Evolutionary conservation across 352 stramenopile species (phyloP), one percentile per base, ranked within the genome.

Genomic region (Phytophthora rubi): DNA sequence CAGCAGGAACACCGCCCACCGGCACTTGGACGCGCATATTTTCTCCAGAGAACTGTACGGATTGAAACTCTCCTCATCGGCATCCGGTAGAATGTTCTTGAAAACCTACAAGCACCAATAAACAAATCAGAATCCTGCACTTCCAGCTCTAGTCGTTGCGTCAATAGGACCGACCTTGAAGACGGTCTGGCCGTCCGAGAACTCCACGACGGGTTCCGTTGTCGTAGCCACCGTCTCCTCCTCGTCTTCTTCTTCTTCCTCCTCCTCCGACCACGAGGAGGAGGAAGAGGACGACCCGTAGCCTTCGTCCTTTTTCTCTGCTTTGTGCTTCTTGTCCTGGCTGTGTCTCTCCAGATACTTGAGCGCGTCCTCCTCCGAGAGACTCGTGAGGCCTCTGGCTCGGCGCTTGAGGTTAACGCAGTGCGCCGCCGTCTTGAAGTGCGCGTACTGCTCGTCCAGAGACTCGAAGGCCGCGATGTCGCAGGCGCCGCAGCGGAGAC

Each of bases 1-100:
- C 16, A 99, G 65, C n/a, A 98, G 68, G 32, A 98, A 83, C 18
- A 99, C 81, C 0, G 85, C 89, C 85, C 89, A 97, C 10, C 84
- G 74, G 60, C 88, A 88, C n/a, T 82, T 78, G 5, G 88, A 92
- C 21, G 61, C 42, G 4, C 77, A 80, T 49, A 92, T 62, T 28
- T 82, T 57, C 9, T 84, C 72, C 32, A 93, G 66, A 49, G 86
- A 70, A 35, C 56, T 63, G 55, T 85, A 93, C 42, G 82, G 83
- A 32, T 92, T 79, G 45, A 94, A 93, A 9, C 44, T 65, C 32
- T 93, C 87, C 9, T 81, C 73, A 1, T 84, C 75, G 8, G 57
- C 69, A 13, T 73, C 51, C 3, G 81, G 64, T 5, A 96, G 48
- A 33, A 93, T 81, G 32, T 79, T 90, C 68, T 96, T 95, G 57